These are phyloP conservation scores for Phytophthora citrophthora DNA, from an alignment of 352 stramenopile genomes.

Conservation along the genomic window DNA sequence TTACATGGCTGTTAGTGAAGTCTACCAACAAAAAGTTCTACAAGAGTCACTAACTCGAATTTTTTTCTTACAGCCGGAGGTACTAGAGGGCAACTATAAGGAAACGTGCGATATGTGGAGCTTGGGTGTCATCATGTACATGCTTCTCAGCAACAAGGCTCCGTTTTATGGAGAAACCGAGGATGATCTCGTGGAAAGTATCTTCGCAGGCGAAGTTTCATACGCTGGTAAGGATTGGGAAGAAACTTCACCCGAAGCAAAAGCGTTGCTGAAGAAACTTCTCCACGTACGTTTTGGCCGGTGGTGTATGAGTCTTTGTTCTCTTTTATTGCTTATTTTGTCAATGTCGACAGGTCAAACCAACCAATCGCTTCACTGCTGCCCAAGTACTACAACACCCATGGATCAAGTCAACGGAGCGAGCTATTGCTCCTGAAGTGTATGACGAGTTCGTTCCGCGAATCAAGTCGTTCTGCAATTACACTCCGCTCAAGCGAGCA, in stretches of 20 bases:
- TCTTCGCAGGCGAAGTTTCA: slow-evolving; percentile 66
- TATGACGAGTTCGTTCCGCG: slow-evolving; percentile 72
- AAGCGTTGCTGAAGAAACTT: slow-evolving; percentile 75
- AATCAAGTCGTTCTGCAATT: slow-evolving; percentile 72
- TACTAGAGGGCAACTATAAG: slow-evolving; percentile 77
- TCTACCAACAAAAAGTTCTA: neutral
- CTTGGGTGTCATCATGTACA: slow-evolving; percentile 87
- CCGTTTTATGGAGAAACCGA: slow-evolving; percentile 75
- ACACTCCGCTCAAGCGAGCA: slow-evolving; percentile 63
- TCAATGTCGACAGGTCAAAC: slow-evolving; percentile 38
- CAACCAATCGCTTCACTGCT: slow-evolving; percentile 60
- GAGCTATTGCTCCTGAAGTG: slow-evolving; percentile 45
- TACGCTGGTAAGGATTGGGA: slow-evolving; percentile 66
- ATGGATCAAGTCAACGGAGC: slow-evolving; percentile 71
- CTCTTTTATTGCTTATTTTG: neutral
- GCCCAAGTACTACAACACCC: slow-evolving; percentile 69
- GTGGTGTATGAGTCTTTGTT: neutral
- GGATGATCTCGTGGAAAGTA: slow-evolving; percentile 77
- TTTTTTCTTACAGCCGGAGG: slow-evolving; percentile 47
- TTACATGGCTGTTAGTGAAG: slow-evolving; percentile 77
- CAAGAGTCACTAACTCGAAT: no score
- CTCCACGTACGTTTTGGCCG: slow-evolving; percentile 51
- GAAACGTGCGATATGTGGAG: slow-evolving; percentile 84
- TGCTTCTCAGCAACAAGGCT: slow-evolving; percentile 81
- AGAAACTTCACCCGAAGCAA: slow-evolving; percentile 64